Conservation (phyloP, 2,329 filamentous ascomycete genomes). For the Neoarthrinium moseri region DNA sequence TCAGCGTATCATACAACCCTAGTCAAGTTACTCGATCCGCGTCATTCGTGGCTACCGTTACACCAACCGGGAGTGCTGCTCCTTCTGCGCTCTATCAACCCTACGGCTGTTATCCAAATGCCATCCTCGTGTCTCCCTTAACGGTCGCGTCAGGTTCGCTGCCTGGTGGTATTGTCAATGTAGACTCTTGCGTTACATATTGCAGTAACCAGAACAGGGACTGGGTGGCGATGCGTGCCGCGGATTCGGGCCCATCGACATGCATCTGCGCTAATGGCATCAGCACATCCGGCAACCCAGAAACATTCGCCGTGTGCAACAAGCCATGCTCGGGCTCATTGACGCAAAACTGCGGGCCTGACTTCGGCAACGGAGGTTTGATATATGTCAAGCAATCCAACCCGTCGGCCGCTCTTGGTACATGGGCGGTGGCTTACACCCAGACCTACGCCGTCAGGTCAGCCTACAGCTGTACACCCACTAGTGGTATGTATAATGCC, state of each 20-base stretch:
- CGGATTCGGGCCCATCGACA: not conserved
- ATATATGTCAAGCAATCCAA: not conserved
- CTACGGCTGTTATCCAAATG: slow-evolving; percentile 16
- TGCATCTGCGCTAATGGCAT: not conserved
- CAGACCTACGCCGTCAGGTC: not conserved
- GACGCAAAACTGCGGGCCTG: not conserved
- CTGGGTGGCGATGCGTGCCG: not conserved
- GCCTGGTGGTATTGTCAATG: not conserved
- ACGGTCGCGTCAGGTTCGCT: not conserved
- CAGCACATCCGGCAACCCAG: not conserved
- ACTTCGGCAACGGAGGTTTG: not conserved
- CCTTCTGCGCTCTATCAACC: too few relatives aligned
- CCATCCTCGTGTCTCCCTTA: not conserved
- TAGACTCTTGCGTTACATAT: not conserved
- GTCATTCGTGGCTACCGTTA: slow-evolving; percentile 17
- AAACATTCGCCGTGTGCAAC: not conserved
- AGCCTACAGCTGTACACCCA: not conserved
- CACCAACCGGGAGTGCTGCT: not conserved
- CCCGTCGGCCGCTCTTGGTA: not conserved
- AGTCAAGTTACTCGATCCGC: slow-evolving; percentile 13
- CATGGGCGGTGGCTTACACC: not conserved
- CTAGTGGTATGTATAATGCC: too few relatives aligned
- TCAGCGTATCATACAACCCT: not conserved
- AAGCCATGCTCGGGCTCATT: not conserved
- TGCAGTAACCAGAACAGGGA: not conserved